These are phyloP conservation scores for Trichosporon coremiiforme DNA, from an alignment of 1,284 basidiomycete species.

Conservation along the genomic window DNA sequence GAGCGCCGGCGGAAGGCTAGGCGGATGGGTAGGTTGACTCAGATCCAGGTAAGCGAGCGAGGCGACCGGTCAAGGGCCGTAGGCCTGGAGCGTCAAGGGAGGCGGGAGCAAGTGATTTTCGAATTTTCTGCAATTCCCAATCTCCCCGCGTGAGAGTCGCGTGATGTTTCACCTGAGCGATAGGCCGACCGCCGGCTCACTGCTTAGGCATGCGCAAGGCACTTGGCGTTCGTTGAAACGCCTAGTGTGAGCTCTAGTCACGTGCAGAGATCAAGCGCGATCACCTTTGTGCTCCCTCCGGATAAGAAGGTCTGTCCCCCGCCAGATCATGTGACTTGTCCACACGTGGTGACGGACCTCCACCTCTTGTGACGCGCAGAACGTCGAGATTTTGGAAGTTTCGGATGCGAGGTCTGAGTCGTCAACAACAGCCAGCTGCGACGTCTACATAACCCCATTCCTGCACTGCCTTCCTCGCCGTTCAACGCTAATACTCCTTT, in stretches of 20 bases:
- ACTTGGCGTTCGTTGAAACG: background rate
- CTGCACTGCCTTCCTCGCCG: background rate
- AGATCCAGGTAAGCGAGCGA: conserved; percentile 10
- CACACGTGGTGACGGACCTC: background rate
- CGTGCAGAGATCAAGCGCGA: background rate
- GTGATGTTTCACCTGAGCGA: background rate
- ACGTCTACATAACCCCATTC: background rate
- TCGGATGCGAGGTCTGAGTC: background rate
- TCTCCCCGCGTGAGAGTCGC: background rate
- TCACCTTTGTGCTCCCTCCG: background rate
- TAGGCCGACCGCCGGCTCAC: too few species aligned
- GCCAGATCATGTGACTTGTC: background rate
- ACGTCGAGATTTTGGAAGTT: conserved; percentile 15
- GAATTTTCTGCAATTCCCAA: background rate
- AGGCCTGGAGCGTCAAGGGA: background rate
- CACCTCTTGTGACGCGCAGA: conserved; percentile 4
- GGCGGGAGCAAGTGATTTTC: background rate
- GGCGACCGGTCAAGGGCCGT: background rate
- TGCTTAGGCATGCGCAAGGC: background rate
- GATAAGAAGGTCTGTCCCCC: background rate
- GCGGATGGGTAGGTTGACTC: conserved; percentile 1
- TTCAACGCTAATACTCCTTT: background rate
- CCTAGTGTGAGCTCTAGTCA: background rate
- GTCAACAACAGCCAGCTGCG: conserved; percentile 1
- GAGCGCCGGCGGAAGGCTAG: too few species aligned